phyloP scores from a whole-genome alignment of 495 filamentous ascomycete species.

The Trichoderma parareesei region DNA sequence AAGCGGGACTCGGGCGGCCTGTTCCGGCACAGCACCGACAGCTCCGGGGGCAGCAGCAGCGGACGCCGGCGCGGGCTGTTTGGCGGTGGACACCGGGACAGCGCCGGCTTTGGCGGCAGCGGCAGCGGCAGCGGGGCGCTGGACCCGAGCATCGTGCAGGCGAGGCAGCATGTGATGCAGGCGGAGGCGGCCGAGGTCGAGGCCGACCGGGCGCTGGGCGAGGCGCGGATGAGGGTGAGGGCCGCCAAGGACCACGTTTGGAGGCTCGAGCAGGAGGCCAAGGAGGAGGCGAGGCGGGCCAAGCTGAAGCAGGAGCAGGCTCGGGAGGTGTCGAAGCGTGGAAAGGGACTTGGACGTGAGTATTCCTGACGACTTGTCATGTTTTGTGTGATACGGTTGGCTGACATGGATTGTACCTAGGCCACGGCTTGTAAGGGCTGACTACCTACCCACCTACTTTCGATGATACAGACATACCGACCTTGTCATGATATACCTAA shows the following conservation, averaged over 20 bases:
- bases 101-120: no score
- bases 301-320: constrained; percentile 62
- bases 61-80: constrained; percentile 28
- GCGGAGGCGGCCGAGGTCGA: constrained; percentile 55
- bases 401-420: neutral
- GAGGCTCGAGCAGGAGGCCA: constrained; percentile 53
- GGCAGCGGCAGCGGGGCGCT: constrained; percentile 34
- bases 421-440: constrained; percentile 3
- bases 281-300: constrained; percentile 49
- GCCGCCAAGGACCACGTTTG: constrained; percentile 56
- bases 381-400: neutral
- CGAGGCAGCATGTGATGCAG: constrained; percentile 47
- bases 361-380: constrained; percentile 12
- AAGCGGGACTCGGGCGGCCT: constrained; percentile 13
- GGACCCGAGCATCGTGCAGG: constrained; percentile 51
- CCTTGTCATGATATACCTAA: neutral
- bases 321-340: constrained; percentile 53
- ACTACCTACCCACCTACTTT: neutral
- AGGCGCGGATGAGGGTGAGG: constrained; percentile 47
- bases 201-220: constrained; percentile 52
- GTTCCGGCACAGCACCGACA: constrained; percentile 6
- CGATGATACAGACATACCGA: neutral
- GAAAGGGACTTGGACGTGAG: constrained; percentile 58
- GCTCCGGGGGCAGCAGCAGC: constrained; percentile 18
- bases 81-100: constrained; percentile 22